phyloP scores from a whole-genome alignment of 257 asterid species.

The Paulownia fortunei region DNA sequence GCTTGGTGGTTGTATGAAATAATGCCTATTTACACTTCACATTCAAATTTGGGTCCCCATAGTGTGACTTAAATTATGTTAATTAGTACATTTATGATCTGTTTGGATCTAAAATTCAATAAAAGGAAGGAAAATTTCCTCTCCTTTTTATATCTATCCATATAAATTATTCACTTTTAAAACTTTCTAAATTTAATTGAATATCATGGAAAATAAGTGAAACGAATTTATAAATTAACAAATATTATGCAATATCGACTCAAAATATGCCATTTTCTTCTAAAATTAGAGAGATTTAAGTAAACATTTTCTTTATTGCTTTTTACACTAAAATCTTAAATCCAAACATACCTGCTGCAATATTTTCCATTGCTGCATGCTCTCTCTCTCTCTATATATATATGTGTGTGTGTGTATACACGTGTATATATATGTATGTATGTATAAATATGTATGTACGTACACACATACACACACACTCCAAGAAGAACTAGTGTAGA shows the following conservation, averaged over 20 bases:
- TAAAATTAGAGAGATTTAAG: no score
- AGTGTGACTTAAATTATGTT: not conserved
- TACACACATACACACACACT: not conserved
- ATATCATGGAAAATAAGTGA: not conserved
- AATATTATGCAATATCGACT: not conserved
- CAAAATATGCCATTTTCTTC: no score
- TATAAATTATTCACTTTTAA: no score
- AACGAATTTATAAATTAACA: no score
- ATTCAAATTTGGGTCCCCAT: slow-evolving; percentile 39
- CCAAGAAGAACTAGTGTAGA: not conserved
- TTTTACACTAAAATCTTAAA: no score
- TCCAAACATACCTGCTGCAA: not conserved
- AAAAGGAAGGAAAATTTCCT: not conserved
- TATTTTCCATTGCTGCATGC: not conserved
- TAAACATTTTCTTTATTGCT: no score
- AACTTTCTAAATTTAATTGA: not conserved
- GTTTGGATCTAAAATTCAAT: not conserved
- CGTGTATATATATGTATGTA: no score
- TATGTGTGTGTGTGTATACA: no score
- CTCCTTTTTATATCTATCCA: not conserved
- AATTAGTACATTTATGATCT: not conserved
- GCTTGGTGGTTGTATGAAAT: slow-evolving; percentile 42
- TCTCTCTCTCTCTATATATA: not conserved
- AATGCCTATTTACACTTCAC: slow-evolving; percentile 31
- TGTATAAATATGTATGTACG: no score